Evolutionary conservation across 805 yeast genomes (phyloP).

Genomic region (Candida ipomoeae): DNA sequence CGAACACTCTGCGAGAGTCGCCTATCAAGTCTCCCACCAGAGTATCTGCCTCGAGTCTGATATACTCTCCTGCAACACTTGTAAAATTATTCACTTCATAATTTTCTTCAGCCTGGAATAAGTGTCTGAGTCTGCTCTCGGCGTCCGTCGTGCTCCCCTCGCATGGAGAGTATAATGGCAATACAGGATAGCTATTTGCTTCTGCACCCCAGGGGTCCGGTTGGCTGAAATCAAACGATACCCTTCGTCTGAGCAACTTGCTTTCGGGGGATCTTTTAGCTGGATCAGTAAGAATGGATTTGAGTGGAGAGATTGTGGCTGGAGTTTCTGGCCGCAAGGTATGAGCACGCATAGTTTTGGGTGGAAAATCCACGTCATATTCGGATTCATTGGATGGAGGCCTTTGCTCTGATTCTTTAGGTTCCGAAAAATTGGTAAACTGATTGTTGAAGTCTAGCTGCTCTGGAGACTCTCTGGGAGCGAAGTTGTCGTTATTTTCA

Average conservation of each 20-base stretch:
- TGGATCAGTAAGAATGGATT: slow-evolving; percentile 1
- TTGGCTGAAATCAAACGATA: slow-evolving; percentile 1
- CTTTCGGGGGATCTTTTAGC: background rate
- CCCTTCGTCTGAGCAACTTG: background rate
- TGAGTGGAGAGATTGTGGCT: background rate
- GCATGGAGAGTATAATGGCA: background rate
- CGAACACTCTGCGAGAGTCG: background rate
- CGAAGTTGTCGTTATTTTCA: background rate
- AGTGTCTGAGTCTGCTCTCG: background rate
- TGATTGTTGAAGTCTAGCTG: background rate
- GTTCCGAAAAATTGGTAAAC: too few relatives aligned
- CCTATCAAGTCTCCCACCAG: background rate
- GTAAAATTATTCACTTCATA: background rate
- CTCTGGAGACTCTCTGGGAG: background rate
- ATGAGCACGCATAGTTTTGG: background rate
- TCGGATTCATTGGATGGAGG: background rate
- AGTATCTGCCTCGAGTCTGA: background rate
- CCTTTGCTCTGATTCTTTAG: background rate
- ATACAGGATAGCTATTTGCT: slow-evolving; percentile 3
- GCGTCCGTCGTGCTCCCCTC: background rate
- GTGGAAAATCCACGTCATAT: background rate
- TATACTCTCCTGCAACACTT: background rate
- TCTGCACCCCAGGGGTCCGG: slow-evolving; percentile 4
- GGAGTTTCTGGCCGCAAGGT: background rate
- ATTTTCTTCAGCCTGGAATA: background rate